These are phyloP conservation scores for Yamadazyma kanchanaburiensis DNA, from an alignment of 1,139 yeast species.

Conservation along the genomic window DNA sequence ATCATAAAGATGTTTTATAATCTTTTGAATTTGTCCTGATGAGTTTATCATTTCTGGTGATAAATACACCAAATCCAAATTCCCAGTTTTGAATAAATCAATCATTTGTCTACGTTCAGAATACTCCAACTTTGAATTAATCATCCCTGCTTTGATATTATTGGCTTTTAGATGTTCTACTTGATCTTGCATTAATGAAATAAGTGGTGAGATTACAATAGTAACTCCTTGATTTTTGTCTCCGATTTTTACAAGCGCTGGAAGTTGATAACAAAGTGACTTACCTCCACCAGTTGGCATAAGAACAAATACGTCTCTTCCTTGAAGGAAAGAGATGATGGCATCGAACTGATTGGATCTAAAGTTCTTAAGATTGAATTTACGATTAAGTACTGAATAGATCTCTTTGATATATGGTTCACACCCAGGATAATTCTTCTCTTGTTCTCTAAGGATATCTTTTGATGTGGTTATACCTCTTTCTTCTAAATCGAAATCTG, in stretches of 20 bases:
- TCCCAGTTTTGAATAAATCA: conserved; percentile 60
- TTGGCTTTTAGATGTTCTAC: conserved; percentile 71
- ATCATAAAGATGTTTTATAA: conserved; percentile 56
- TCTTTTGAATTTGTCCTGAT: conserved; percentile 65
- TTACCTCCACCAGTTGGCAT: conserved; percentile 99
- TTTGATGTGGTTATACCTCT: conserved; percentile 13
- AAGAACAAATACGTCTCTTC: conserved; percentile 86
- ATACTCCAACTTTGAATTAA: conserved; percentile 70
- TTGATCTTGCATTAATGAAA: conserved; percentile 97
- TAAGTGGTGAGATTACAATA: conserved; percentile 89
- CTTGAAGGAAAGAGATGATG: conserved; percentile 72
- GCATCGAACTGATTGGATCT: conserved; percentile 88
- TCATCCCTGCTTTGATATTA: conserved; percentile 81
- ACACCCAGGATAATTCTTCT: conserved; percentile 28
- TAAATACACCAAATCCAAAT: conserved; percentile 73
- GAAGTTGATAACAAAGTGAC: conserved; percentile 91
- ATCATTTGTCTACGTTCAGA: conserved; percentile 65
- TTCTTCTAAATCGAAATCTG: conserved; percentile 34
- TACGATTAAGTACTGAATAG: conserved; percentile 47
- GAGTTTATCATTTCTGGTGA: conserved; percentile 95
- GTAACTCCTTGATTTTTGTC: conserved; percentile 72
- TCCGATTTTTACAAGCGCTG: conserved; percentile 80
- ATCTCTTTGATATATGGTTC: conserved; percentile 54
- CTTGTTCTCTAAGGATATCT: conserved; percentile 12
- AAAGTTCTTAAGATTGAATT: conserved; percentile 65